These are phyloP conservation scores for Chlamydomonas eustigma DNA, from an alignment of 139 green algal genomes.

Conservation along the genomic window DNA sequence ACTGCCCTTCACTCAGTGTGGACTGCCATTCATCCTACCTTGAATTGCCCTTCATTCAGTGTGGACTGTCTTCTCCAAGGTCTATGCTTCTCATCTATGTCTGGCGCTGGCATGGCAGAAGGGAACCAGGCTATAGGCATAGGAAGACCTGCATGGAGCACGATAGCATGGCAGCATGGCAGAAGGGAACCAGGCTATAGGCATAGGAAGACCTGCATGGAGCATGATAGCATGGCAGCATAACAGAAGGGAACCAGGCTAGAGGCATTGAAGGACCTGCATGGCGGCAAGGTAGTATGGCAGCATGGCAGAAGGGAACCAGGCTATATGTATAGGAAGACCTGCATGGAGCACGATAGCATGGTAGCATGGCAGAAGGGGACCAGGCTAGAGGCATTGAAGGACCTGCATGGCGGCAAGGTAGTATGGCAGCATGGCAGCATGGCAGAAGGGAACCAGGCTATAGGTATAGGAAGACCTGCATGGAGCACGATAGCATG, in stretches of 20 bases:
- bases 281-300: too few relatives aligned
- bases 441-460: conserved; percentile 78
- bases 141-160: conserved; percentile 39
- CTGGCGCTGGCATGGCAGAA: conserved; percentile 75
- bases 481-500: neutral
- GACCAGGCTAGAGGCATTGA: neutral
- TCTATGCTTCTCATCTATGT: conserved; percentile 49
- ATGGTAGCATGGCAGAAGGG: too few relatives aligned
- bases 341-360: conserved; percentile 19
- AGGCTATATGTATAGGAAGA: conserved; percentile 50
- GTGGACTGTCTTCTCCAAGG: conserved; percentile 69
- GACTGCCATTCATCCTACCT: conserved; percentile 30
- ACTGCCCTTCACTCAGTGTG: too few relatives aligned
- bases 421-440: conserved; percentile 43
- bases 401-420: too few relatives aligned
- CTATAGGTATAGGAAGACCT: conserved; percentile 55
- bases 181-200: conserved; percentile 51
- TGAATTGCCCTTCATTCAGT: conserved; percentile 65
- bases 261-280: neutral
- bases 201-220: conserved; percentile 52
- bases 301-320: conserved; percentile 78
- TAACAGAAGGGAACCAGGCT: neutral
- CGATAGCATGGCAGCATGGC: neutral
- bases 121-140: conserved; percentile 62
- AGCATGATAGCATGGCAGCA: neutral